Evolutionary conservation across 257 asterid genomes (phyloP), one percentile per base, ranked within the genome.

Genomic region (Jacaranda copaia): DNA sequence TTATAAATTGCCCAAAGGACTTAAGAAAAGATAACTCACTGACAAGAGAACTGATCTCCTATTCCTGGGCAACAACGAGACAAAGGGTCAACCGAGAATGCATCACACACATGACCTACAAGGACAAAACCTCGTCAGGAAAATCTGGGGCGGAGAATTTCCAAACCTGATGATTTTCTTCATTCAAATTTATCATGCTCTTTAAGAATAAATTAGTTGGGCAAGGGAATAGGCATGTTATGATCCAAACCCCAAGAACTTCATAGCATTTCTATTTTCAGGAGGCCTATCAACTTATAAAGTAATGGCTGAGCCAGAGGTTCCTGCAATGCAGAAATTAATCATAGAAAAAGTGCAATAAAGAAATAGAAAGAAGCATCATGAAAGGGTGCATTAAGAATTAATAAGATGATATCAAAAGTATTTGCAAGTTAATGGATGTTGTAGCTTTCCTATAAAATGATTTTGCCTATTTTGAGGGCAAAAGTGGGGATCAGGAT

Each of bases 41-140:
- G 89, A 85, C 99, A 94, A 77, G 99, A 86, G 79, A 85, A 94
- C 67, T 85, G 89, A 46, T 92, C 96, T 84, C 91, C 87, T 70
- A 82, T 88, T 19, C 45, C 52, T 4, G 89, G 89, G 82, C 98
- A 94, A 82, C 99, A 94, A 13, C 80, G 91, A 62, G 93, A 79
- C 57, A 77, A 78, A 19, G 93, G 95, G 73, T 94, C 92, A 61
- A 91, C 73, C 43, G 95, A 86, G 36, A 89, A 80, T 11, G 96
- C 90, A 89, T 91, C 91, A 72, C 98, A 94, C n/a, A 94, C 96
- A 79, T 84, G 81, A 79, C 99, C 98, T 93, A 80, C 77, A 80
- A 89, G 8, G 75, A 75, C 43, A 64, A 79, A 63, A 76, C 59
- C 59, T 32, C 57, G 45, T 40, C 65, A 74, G 67, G 74, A 65